Percentiles rank a stretch among this genome's conserved stretches.
phyloP scores from a whole-genome alignment of 148 eudicot species.

The Selenicereus undatus region DNA sequence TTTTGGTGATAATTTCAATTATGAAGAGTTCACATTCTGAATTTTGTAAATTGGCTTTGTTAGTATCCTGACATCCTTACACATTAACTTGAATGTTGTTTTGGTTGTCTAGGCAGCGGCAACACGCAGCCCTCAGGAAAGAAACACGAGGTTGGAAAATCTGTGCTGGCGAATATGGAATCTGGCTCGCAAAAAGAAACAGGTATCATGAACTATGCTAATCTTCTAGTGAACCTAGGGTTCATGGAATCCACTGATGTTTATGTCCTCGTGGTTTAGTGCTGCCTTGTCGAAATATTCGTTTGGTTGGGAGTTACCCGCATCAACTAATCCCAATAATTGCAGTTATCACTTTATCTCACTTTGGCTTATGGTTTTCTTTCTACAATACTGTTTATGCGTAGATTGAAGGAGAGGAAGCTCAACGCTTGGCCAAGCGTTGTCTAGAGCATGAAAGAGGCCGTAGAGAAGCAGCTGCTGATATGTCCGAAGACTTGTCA shows the following conservation, averaged over 20 bases:
- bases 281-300: neutral
- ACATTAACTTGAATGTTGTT: constrained; percentile 12
- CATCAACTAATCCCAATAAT: neutral
- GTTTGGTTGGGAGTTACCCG: neutral
- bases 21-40: neutral
- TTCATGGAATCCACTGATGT: neutral
- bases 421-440: constrained; percentile 49
- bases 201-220: constrained; percentile 39
- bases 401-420: constrained; percentile 44
- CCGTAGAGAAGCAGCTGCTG: constrained; percentile 68
- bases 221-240: neutral
- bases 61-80: neutral
- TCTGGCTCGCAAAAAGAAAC: constrained; percentile 87
- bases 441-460: constrained; percentile 69
- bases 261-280: neutral
- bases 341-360: neutral
- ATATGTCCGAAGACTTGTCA: constrained; percentile 78
- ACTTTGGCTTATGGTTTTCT: neutral
- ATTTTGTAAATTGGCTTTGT: neutral
- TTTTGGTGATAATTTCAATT: no score
- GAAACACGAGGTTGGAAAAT: constrained; percentile 88
- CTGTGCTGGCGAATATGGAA: constrained; percentile 96
- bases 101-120: constrained; percentile 55
- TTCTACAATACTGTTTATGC: neutral
- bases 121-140: constrained; percentile 77